These are phyloP conservation scores for Neurospora sp. DNA, from an alignment of 495 filamentous ascomycete species.

Conservation along the genomic window DNA sequence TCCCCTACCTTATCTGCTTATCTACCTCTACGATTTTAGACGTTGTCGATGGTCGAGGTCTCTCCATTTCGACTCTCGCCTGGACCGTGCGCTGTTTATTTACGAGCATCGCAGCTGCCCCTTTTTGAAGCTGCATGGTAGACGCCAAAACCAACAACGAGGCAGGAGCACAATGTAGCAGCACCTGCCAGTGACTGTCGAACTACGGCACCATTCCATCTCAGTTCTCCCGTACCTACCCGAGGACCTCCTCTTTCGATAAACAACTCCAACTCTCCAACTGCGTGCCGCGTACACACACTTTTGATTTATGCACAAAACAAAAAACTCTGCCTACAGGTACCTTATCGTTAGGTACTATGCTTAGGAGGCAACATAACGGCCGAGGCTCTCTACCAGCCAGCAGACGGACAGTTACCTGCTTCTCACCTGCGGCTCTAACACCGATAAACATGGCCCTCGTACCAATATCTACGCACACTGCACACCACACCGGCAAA, in stretches of 20 bases:
- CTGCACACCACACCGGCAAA: background rate
- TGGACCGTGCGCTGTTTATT: background rate
- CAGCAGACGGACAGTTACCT: background rate
- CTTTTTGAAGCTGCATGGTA: background rate
- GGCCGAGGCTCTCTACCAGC: too few relatives aligned
- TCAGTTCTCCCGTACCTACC: too few relatives aligned
- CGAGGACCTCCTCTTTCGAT: too few relatives aligned
- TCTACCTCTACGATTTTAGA: background rate
- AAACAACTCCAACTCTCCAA: too few relatives aligned
- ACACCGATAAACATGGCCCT: background rate
- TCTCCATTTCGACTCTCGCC: background rate
- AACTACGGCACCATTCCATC: too few relatives aligned
- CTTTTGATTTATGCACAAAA: too few relatives aligned
- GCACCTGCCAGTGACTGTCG: too few relatives aligned
- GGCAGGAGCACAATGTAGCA: background rate
- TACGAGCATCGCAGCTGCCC: background rate
- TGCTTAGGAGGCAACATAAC: too few relatives aligned
- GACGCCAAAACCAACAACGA: background rate
- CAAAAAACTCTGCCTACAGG: too few relatives aligned
- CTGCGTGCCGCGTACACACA: too few relatives aligned
- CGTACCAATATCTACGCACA: background rate
- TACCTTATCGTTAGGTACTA: too few relatives aligned
- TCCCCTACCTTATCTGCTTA: background rate
- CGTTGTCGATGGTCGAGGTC: background rate
- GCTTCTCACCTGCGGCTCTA: background rate